Base-by-base conservation (phyloP, 2,329 filamentous ascomycete genomes). In the Chrysosporium keratinophilum region DNA sequence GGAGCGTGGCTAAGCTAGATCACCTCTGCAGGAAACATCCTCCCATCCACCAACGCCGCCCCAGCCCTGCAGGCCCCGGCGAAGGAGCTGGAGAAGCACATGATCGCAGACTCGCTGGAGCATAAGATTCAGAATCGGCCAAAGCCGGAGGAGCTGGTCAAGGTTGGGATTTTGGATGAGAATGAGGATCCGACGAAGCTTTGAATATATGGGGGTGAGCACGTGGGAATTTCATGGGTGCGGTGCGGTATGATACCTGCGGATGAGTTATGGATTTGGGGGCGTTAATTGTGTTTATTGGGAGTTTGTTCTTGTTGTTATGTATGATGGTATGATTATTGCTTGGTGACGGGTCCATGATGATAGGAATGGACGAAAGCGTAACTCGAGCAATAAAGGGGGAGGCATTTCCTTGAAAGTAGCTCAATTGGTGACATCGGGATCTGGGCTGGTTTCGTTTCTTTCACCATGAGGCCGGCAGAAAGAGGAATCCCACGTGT, bases 41-140 rank as follows among this genome's bases (percentile, higher is more conserved):
- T 96, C 23, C 87, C 87, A 23, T 81, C 83, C 54, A 85, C 85
- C 33, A 84, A 71, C 50, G 88, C 85, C 15, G 88, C 89, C 0
- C 89, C 90, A 0, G 79, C 84, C 1, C 75, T 96, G 52, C 83
- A 85, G 65, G 88, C 84, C 54, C 82, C 88, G 58, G 88, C 93
- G 69, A 84, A 80, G 65, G 87, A 95, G 74, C 82, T 96, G 41
- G 82, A 89, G 70, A 88, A 84, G 67, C 84, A 88, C 69, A 95
- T 96, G 89, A 81, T 85, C 12, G 85, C 83, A 56, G 87, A 95
- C 69, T 85, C 79, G 53, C 77, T 96, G 58, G 93, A 95, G 69
- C 88, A 94, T 65, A 90, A 90, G 69, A 82, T 96, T 58, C 80
- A 85, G 64, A 78, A 84, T 62, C 79, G 90, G 17, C 90, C 90